phyloP scores from a whole-genome alignment of 495 filamentous ascomycete species.

The Penicillium riverlandense region DNA sequence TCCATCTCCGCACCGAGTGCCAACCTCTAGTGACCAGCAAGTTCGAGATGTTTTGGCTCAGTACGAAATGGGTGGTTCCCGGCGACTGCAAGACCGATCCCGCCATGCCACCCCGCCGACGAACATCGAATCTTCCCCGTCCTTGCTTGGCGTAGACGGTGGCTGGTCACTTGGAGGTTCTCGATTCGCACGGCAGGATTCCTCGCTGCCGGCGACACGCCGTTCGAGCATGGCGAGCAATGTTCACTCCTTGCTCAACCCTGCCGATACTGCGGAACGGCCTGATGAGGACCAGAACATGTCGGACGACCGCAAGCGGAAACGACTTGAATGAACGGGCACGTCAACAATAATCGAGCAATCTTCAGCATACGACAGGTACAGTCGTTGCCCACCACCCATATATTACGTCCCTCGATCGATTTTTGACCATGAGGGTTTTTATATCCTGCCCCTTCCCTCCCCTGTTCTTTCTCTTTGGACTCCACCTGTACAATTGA shows the following conservation, averaged over 20 bases:
- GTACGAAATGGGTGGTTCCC: conserved; percentile 67
- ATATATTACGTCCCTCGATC: no score
- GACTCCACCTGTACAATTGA: conserved; percentile 10
- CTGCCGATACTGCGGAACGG: conserved; percentile 66
- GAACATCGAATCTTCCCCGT: conserved; percentile 41
- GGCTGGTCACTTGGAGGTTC: conserved; percentile 50
- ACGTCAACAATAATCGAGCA: not conserved
- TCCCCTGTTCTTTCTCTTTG: conserved; percentile 2
- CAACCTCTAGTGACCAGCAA: conserved; percentile 65
- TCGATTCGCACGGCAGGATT: conserved; percentile 33
- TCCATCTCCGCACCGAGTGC: conserved; percentile 67
- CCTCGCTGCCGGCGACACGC: conserved; percentile 56
- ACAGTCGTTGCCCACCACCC: not conserved
- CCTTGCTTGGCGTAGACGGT: conserved; percentile 44
- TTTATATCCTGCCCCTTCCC: no score
- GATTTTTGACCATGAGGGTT: no score
- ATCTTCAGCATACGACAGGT: conserved; percentile 2
- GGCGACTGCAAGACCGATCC: conserved; percentile 48
- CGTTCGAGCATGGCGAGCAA: conserved; percentile 71
- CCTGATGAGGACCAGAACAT: conserved; percentile 62
- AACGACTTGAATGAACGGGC: conserved; percentile 55
- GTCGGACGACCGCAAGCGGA: conserved; percentile 70
- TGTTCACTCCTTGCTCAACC: conserved; percentile 76
- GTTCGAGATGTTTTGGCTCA: conserved; percentile 73
- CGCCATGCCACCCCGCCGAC: conserved; percentile 67